phyloP scores from a whole-genome alignment of 2,329 filamentous ascomycete species.

The Monosporascus sp. region DNA sequence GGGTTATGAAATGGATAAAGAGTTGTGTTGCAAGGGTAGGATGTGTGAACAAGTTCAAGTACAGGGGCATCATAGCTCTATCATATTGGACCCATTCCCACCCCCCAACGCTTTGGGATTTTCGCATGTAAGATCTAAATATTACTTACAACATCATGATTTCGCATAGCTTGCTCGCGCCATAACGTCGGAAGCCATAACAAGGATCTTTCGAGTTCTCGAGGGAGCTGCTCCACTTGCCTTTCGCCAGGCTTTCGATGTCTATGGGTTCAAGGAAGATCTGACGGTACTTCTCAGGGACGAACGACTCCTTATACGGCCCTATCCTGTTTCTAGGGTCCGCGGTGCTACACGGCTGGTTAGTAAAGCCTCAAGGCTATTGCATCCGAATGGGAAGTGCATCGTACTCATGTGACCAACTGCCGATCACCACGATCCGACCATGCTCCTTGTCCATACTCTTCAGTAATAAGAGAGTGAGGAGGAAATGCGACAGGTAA shows the following conservation, averaged over 20 bases:
- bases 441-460: slow-evolving; percentile 27
- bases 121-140: no score
- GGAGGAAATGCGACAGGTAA: slow-evolving; percentile 28
- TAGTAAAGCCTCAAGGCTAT: neutral
- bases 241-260: slow-evolving; percentile 12
- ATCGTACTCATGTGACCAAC: slow-evolving; percentile 26
- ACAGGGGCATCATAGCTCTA: neutral
- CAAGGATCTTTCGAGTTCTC: slow-evolving; percentile 8
- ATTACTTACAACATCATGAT: slow-evolving; percentile 20
- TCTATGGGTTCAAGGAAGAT: slow-evolving; percentile 10
- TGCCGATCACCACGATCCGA: slow-evolving; percentile 24
- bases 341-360: slow-evolving; percentile 1
- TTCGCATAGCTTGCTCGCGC: slow-evolving; percentile 17
- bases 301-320: slow-evolving; percentile 4
- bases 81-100: neutral
- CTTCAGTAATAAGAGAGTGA: slow-evolving; percentile 25
- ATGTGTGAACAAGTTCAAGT: neutral
- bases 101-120: no score
- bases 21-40: neutral
- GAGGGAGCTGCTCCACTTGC: slow-evolving; percentile 7
- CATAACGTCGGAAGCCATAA: slow-evolving; percentile 19
- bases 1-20: neutral
- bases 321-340: slow-evolving; percentile 9
- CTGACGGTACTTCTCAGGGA: slow-evolving; percentile 6
- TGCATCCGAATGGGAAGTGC: neutral